Percentiles rank a stretch among this genome's conserved stretches.
These are phyloP conservation scores for Phoma sp. DNA, from an alignment of 2,329 filamentous ascomycete genomes.

Conservation along the genomic window DNA sequence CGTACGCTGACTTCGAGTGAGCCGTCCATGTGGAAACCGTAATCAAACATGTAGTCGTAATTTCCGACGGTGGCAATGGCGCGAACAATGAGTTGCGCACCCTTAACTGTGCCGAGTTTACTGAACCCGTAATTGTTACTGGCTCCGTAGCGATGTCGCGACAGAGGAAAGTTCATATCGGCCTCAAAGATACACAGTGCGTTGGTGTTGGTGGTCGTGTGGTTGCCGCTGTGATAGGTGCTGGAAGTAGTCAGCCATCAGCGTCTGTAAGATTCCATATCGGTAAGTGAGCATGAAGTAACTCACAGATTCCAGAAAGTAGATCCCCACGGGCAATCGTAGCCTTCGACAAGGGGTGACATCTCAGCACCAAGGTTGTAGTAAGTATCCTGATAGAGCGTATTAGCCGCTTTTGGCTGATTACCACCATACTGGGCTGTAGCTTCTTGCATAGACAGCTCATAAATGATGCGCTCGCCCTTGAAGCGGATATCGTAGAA, in stretches of 20 bases:
- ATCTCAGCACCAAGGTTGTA: constrained; percentile 58
- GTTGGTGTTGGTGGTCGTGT: constrained; percentile 56
- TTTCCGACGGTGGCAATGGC: constrained; percentile 54
- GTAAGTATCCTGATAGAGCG: constrained; percentile 58
- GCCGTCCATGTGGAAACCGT: constrained; percentile 39
- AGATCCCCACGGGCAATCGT: constrained; percentile 61
- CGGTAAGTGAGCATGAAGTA: no score
- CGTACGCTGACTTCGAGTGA: constrained; percentile 47
- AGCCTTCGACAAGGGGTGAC: constrained; percentile 54
- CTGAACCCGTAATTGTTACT: constrained; percentile 32
- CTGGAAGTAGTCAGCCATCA: neutral
- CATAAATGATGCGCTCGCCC: constrained; percentile 63
- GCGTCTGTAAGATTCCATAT: no score
- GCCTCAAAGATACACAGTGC: constrained; percentile 57
- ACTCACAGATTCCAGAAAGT: constrained; percentile 56
- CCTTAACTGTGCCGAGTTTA: constrained; percentile 41
- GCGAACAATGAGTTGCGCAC: constrained; percentile 44
- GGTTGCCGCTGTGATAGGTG: constrained; percentile 54
- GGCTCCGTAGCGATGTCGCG: constrained; percentile 39
- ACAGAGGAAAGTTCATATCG: constrained; percentile 42
- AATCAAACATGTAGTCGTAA: constrained; percentile 51
- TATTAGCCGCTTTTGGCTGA: constrained; percentile 55
- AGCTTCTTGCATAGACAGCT: constrained; percentile 64
- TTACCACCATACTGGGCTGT: constrained; percentile 59
- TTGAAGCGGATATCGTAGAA: constrained; percentile 64